Percentiles rank a stretch among this genome's conserved stretches.
These are phyloP conservation scores for Oryza officinalis DNA, from an alignment of 176 grass and related monocot species.

Conservation along the genomic window DNA sequence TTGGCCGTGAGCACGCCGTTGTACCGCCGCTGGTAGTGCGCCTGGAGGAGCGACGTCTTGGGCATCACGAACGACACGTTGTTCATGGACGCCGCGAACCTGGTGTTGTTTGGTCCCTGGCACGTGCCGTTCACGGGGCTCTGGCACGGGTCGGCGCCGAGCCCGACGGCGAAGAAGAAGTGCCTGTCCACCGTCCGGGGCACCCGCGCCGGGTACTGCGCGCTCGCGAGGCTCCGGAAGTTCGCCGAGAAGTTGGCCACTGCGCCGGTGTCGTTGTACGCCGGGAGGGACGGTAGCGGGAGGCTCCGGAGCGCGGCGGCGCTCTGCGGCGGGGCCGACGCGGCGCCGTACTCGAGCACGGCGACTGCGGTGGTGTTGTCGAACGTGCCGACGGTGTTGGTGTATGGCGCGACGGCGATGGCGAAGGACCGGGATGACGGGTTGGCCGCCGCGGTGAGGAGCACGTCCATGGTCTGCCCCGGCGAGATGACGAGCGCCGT, in stretches of 20 bases:
- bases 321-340: not conserved
- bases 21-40: slow-evolving; percentile 63
- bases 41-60: slow-evolving; percentile 57
- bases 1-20: slow-evolving; percentile 39
- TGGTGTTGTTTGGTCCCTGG: slow-evolving; percentile 75
- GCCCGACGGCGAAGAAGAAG: slow-evolving; percentile 78
- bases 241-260: slow-evolving; percentile 62
- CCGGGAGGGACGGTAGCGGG: slow-evolving; percentile 46
- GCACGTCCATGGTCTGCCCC: slow-evolving; percentile 65
- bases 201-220: slow-evolving; percentile 56
- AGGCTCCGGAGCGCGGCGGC: not conserved
- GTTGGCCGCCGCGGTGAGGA: slow-evolving; percentile 36
- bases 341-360: slow-evolving; percentile 56
- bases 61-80: slow-evolving; percentile 77
- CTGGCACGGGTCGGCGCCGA: slow-evolving; percentile 59
- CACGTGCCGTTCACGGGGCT: slow-evolving; percentile 51
- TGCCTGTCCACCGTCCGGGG: slow-evolving; percentile 43
- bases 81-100: slow-evolving; percentile 67
- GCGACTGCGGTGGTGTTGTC: slow-evolving; percentile 81
- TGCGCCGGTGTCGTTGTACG: slow-evolving; percentile 63
- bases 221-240: slow-evolving; percentile 71
- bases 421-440: not conserved
- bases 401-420: slow-evolving; percentile 14
- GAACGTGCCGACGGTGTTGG: slow-evolving; percentile 56
- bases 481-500: slow-evolving; percentile 50